Evolutionary conservation across 495 filamentous ascomycete genomes (phyloP).

Genomic region (Echria macrotheca): DNA sequence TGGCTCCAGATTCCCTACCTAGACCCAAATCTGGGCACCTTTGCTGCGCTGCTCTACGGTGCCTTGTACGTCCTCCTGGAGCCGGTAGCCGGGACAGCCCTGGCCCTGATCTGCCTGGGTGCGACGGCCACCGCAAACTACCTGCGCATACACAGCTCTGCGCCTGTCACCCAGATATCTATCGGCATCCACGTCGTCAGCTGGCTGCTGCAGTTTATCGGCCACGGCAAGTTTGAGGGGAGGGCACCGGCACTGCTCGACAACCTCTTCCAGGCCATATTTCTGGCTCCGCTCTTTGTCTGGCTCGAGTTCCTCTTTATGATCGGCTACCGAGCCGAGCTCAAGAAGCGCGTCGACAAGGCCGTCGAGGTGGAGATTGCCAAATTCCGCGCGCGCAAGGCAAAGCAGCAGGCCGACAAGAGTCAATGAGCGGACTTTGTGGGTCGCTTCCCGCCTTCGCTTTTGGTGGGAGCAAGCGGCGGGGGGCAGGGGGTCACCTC

Average conservation of each 20-base stretch:
- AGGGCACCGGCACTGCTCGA: slow-evolving; percentile 84
- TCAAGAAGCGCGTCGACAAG: slow-evolving; percentile 72
- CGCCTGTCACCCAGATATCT: slow-evolving; percentile 64
- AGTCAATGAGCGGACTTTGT: slow-evolving; percentile 1
- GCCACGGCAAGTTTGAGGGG: slow-evolving; percentile 85
- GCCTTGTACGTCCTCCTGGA: slow-evolving; percentile 87
- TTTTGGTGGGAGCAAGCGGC: no score
- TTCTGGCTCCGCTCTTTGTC: slow-evolving; percentile 96
- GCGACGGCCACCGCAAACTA: slow-evolving; percentile 71
- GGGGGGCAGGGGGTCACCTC: no score
- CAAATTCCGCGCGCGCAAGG: slow-evolving; percentile 48
- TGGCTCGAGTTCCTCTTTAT: slow-evolving; percentile 94
- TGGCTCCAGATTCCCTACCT: slow-evolving; percentile 68
- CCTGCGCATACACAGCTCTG: slow-evolving; percentile 60
- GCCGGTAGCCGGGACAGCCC: slow-evolving; percentile 74
- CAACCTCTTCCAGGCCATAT: slow-evolving; percentile 82
- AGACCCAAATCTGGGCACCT: slow-evolving; percentile 73
- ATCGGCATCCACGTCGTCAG: slow-evolving; percentile 60
- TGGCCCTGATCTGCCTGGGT: slow-evolving; percentile 67
- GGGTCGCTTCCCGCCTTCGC: background rate
- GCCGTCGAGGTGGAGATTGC: slow-evolving; percentile 64
- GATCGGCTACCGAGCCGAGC: slow-evolving; percentile 82
- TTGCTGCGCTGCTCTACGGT: slow-evolving; percentile 63
- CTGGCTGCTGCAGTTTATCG: slow-evolving; percentile 87
- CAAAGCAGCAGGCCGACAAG: slow-evolving; percentile 17